Evolutionary conservation across 116 monocot species (phyloP).

Genomic region (Papilionanthe hybrid): DNA sequence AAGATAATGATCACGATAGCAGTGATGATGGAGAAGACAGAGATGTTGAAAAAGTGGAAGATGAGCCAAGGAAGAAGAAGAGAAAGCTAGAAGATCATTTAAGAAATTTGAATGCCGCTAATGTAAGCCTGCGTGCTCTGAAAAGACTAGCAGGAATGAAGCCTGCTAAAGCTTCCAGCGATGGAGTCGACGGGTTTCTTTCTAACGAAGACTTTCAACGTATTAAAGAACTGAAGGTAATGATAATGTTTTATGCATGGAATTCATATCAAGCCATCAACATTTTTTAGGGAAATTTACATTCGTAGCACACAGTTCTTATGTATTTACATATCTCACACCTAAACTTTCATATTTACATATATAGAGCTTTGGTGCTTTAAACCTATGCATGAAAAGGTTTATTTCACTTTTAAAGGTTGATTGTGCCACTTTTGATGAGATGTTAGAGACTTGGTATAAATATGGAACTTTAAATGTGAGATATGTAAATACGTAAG

Average conservation of each 20-base stretch:
- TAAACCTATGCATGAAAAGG: too few relatives aligned
- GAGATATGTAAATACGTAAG: too few relatives aligned
- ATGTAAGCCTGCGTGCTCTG: constrained; percentile 70
- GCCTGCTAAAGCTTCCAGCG: constrained; percentile 14
- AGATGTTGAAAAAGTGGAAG: constrained; percentile 9
- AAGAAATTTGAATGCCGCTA: constrained; percentile 44
- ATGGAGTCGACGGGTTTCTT: constrained; percentile 50
- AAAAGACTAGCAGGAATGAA: constrained; percentile 61
- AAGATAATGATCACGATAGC: constrained; percentile 4
- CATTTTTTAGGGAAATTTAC: background rate
- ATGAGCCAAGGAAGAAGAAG: constrained; percentile 29
- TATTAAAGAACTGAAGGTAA: constrained; percentile 85
- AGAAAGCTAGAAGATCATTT: constrained; percentile 49
- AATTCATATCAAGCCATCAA: background rate
- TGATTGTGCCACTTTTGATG: too few relatives aligned
- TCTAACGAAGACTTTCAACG: constrained; percentile 90
- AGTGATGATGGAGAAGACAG: constrained; percentile 9
- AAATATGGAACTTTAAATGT: too few relatives aligned
- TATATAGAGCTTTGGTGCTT: too few relatives aligned
- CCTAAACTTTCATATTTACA: too few relatives aligned
- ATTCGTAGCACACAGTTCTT: too few relatives aligned
- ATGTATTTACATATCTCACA: too few relatives aligned
- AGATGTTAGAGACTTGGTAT: too few relatives aligned
- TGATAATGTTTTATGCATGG: background rate
- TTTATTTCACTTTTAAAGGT: too few relatives aligned